Base-by-base conservation (phyloP, 768 basidiomycete genomes). In the Agaricus bisporus region DNA sequence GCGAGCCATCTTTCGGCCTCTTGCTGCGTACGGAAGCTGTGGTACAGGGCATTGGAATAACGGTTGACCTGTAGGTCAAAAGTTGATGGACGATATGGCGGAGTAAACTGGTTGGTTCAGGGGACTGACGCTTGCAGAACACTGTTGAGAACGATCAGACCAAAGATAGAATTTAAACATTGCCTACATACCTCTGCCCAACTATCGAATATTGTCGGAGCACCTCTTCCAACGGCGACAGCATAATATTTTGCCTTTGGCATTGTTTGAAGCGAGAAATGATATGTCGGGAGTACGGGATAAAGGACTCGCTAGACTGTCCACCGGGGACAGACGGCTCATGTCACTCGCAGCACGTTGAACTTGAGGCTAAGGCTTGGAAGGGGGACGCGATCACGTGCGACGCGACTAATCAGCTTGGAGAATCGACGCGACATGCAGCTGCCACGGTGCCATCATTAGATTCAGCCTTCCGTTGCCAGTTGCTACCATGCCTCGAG, bases 151-250 rank as follows among this genome's bases (percentile, higher is more conserved):
- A 22, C 39, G 41, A 49, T 29, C 44, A 12, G 20, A 35, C 41
- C 48, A 14, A 9, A 18, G 49, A 20, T 36, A 25, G 2, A 20
- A 20, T 22, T n/a, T 20, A 25, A 49, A 12, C 43, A 39, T 14
- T 46, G 32, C 12, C 15, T 8, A 63, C 73, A 54, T 58, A 81
- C 86, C 69, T 85, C 79, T 22, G 77, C 73, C 86, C 86, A 87
- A 12, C 70, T 73, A 1, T 64, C 60, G 46, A 83, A 86, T 14
- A 88, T 76, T 36, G 69, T 74, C 0, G 80, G 77, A 1, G 82
- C 85, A 54, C 77, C 69, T 25, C 81, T 69, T 2, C 86, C 86
- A 37, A 73, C 65, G 36, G 71, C 67, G 1, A 87, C 84, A 3
- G 85, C 86, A 50, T 86, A 87, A 57, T 68, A 84, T 57, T 82